phyloP scores from a whole-genome alignment of 1,139 yeast species.

The Lodderomyces beijingensis region DNA sequence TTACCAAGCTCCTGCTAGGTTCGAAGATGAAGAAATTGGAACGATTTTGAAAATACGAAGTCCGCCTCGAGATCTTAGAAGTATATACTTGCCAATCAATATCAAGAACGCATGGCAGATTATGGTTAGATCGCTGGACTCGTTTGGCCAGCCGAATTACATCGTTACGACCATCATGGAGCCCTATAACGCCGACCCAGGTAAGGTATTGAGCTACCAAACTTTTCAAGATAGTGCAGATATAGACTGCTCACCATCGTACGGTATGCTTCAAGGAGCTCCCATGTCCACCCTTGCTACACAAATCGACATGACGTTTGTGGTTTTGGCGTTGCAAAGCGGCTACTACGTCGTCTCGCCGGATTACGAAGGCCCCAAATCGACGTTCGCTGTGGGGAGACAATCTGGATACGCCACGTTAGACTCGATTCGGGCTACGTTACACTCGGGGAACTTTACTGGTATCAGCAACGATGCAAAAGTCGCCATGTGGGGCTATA shows the following conservation, averaged over 20 bases:
- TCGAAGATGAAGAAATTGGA: slow-evolving; percentile 17
- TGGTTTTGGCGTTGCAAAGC: slow-evolving; percentile 17
- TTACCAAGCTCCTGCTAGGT: slow-evolving; percentile 19
- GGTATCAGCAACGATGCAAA: slow-evolving; percentile 23
- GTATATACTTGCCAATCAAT: slow-evolving; percentile 16
- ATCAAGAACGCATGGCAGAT: slow-evolving; percentile 26
- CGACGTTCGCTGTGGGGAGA: slow-evolving; percentile 22
- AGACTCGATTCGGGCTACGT: slow-evolving; percentile 20
- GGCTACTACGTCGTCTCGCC: slow-evolving; percentile 26
- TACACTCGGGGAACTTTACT: slow-evolving; percentile 16
- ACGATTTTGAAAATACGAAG: slow-evolving; percentile 16
- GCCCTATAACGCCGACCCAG: slow-evolving; percentile 28
- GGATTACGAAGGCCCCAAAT: slow-evolving; percentile 21
- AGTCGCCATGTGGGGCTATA: slow-evolving; percentile 31
- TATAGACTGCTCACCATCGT: slow-evolving; percentile 30
- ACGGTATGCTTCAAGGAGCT: slow-evolving; percentile 22
- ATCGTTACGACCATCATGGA: slow-evolving; percentile 29
- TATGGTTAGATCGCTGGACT: slow-evolving; percentile 30
- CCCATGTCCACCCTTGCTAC: slow-evolving; percentile 10
- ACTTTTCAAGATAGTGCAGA: slow-evolving; percentile 31
- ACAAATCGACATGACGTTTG: slow-evolving; percentile 19
- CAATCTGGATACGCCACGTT: slow-evolving; percentile 21
- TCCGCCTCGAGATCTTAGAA: slow-evolving; percentile 15
- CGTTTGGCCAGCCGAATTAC: slow-evolving; percentile 27
- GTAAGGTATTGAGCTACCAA: slow-evolving; percentile 28